Conservation (phyloP, 768 basidiomycete species). For the Lactarius indigo region DNA sequence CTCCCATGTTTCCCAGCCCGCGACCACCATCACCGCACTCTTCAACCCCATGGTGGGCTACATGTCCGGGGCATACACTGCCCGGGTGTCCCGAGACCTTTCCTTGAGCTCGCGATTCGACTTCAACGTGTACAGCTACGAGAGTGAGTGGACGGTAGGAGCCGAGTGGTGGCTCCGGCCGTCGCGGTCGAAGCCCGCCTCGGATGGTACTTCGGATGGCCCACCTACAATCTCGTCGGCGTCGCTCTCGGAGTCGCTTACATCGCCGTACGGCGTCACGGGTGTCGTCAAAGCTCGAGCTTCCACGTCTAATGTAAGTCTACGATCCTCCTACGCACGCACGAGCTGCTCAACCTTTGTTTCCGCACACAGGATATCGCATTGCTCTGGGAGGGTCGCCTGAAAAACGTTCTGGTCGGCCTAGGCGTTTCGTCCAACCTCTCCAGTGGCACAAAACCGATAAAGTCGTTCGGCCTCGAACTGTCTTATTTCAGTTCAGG, state of each 20-base stretch:
- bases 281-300: constrained; percentile 89
- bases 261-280: constrained; percentile 42
- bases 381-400: constrained; percentile 89
- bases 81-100: constrained; percentile 80
- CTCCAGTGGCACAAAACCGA: constrained; percentile 78
- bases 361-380: constrained; percentile 64
- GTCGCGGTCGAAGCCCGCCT: constrained; percentile 34
- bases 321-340: neutral
- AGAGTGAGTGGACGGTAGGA: constrained; percentile 94
- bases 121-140: constrained; percentile 95
- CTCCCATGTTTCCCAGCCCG: constrained; percentile 59
- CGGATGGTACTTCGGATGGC: constrained; percentile 29
- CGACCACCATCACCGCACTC: constrained; percentile 90
- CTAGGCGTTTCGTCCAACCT: constrained; percentile 91
- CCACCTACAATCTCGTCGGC: constrained; percentile 25
- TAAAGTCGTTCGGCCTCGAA: constrained; percentile 88
- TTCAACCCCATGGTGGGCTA: constrained; percentile 98
- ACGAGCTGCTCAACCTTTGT: constrained; percentile 7
- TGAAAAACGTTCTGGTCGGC: constrained; percentile 86
- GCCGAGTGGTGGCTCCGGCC: constrained; percentile 94
- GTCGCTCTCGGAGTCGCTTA: constrained; percentile 24
- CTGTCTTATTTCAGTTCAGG: constrained; percentile 85
- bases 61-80: constrained; percentile 86
- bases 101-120: constrained; percentile 88
- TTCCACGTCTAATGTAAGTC: constrained; percentile 81